Evolutionary conservation across 345 rosid species (phyloP), one percentile per base, ranked within the genome.

Genomic region (Angophora floribunda): DNA sequence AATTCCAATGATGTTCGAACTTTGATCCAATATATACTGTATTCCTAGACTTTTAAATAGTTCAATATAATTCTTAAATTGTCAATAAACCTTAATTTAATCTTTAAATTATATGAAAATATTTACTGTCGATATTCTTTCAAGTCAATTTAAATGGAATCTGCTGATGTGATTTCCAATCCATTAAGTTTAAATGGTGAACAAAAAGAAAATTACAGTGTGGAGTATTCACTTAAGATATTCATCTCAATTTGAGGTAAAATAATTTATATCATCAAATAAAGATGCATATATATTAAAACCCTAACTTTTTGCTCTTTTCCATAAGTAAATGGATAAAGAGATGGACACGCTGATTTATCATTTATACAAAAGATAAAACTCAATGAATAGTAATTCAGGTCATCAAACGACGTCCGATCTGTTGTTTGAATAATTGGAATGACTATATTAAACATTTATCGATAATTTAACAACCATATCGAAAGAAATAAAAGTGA

Each of bases 401-500:
- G 0, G 6, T 3, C 12, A 8, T 67, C 80, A 16, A n/a, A 3
- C 7, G 9, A 63, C 2, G 41, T 63, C 19, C 1, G 3, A 63
- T 14, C 13, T 3, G 5, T 16, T 9, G 2, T 16, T 16, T 2
- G 6, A 32, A 32, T 13, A 17, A 16, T 4, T 0, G 7, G 7
- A 32, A 67, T 19, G 45, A 16, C 16, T 9, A 1, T 3, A 32
- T 67, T 0, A 5, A 0, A 32, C 10, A 32, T 32, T 2, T 32
- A 67, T 8, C 0, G 1, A 63, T n/a, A 0, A 0, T n/a, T 13
- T 0, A 63, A 3, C 4, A 13, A n/a, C 4, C 0, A 4, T 1
- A n/a, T 6, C 7, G 0, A n/a, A 7, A 0, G 3, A 3, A 13
- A 3, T 2, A n/a, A 67, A 32, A 67, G 2, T 2, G 41, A 36